A percentile compares a stretch with the other conserved stretches of the same genome.
Evolutionary conservation across 306 rosid genomes (phyloP).

Genomic region (Pterocarpus santalinus): DNA sequence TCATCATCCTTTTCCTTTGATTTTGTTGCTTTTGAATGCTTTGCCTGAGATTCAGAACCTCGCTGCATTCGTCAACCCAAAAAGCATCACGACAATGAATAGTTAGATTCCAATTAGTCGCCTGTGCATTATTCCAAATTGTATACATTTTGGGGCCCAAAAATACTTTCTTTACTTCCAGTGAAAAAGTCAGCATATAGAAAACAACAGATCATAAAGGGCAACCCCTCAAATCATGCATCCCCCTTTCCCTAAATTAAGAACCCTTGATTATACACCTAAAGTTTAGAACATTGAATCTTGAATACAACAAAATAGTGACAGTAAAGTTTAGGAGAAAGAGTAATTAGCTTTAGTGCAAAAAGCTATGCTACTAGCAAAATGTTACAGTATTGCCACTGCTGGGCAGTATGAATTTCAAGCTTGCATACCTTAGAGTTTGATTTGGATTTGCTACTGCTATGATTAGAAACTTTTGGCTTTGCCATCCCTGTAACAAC

Average conservation of each 20-base stretch:
- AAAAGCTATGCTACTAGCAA: conserved; percentile 15
- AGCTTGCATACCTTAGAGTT: conserved; percentile 67
- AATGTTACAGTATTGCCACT: neutral
- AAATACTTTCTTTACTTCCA: conserved; percentile 17
- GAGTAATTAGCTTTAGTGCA: neutral
- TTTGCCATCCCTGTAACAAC: conserved; percentile 73
- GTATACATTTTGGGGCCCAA: neutral
- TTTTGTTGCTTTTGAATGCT: conserved; percentile 56
- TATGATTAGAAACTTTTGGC: conserved; percentile 74
- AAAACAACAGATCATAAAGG: neutral
- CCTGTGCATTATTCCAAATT: neutral
- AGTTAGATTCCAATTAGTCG: neutral
- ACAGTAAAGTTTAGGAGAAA: neutral
- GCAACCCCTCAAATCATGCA: neutral
- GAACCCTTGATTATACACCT: neutral
- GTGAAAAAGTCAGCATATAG: conserved; percentile 29
- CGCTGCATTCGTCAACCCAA: conserved; percentile 62
- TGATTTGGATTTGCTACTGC: conserved; percentile 74
- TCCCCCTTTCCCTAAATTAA: neutral
- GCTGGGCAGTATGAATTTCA: conserved; percentile 1
- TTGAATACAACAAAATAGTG: neutral
- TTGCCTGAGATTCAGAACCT: conserved; percentile 65
- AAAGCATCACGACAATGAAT: neutral
- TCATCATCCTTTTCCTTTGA: conserved; percentile 67
- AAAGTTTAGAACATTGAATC: neutral